phyloP scores from a whole-genome alignment of 495 filamentous ascomycete species.

The Bathelium albidoporum region DNA sequence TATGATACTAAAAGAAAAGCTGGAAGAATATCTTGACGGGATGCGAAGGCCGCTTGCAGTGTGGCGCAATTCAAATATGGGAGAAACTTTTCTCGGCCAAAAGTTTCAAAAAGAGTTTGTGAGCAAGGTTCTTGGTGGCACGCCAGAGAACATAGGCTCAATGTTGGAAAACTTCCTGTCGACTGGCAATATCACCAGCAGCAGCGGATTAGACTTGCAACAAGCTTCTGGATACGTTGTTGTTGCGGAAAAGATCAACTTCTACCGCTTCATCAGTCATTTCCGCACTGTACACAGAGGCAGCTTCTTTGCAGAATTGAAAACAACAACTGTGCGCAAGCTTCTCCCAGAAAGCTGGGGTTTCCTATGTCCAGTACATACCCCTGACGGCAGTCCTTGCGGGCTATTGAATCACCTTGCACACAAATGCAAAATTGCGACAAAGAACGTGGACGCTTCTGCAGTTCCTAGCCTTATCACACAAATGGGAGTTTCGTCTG shows the following conservation, averaged over 20 bases:
- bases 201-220: conserved; percentile 84
- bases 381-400: conserved; percentile 89
- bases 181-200: conserved; percentile 85
- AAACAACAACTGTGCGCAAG: conserved; percentile 94
- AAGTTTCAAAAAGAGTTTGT: conserved; percentile 71
- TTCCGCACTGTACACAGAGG: conserved; percentile 99
- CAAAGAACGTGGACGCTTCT: conserved; percentile 57
- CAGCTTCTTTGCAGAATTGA: conserved; percentile 95
- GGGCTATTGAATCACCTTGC: conserved; percentile 91
- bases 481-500: conserved; percentile 64
- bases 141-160: conserved; percentile 79
- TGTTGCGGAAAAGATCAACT: conserved; percentile 98
- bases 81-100: conserved; percentile 54
- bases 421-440: conserved; percentile 87
- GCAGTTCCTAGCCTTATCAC: conserved; percentile 58
- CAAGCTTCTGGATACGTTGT: conserved; percentile 91
- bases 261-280: conserved; percentile 95
- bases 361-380: conserved; percentile 95
- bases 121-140: conserved; percentile 60
- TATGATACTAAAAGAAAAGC: conserved; percentile 85
- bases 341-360: conserved; percentile 94
- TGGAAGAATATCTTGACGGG: conserved; percentile 75
- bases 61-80: conserved; percentile 56
- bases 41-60: conserved; percentile 53
- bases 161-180: conserved; percentile 90